A percentile compares a stretch with the other conserved stretches of the same genome.
These are phyloP conservation scores for Chlorella sp. DNA, from an alignment of 139 green algal genomes.

Conservation along the genomic window DNA sequence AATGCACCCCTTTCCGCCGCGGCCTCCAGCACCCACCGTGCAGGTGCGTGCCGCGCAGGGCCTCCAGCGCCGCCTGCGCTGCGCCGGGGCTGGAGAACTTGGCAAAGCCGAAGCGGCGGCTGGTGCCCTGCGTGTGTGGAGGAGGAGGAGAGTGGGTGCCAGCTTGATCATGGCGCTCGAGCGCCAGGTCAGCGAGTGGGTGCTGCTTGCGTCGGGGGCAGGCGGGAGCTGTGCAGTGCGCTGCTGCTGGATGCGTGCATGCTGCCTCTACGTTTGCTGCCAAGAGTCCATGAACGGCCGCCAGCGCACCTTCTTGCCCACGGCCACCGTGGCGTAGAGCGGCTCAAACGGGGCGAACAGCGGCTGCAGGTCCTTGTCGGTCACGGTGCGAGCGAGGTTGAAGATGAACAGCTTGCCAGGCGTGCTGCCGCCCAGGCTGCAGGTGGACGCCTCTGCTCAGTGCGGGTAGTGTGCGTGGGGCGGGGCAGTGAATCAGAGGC, in stretches of 20 bases:
- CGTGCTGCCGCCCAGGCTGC: too few relatives aligned
- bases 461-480: too few relatives aligned
- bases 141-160: not conserved
- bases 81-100: not conserved
- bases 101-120: slow-evolving; percentile 34
- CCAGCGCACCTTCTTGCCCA: slow-evolving; percentile 8
- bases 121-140: not conserved
- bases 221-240: not conserved
- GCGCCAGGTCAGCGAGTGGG: too few relatives aligned
- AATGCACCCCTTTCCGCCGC: too few relatives aligned
- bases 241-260: not conserved
- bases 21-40: not conserved
- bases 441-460: too few relatives aligned
- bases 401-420: slow-evolving; percentile 29
- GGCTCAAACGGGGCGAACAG: slow-evolving; percentile 16
- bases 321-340: slow-evolving; percentile 3
- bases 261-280: not conserved
- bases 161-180: not conserved
- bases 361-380: slow-evolving; percentile 5
- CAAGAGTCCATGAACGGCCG: not conserved
- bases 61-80: not conserved
- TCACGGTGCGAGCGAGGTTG: slow-evolving; percentile 13
- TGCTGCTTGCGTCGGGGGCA: not conserved
- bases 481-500: too few relatives aligned
- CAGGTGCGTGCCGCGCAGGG: slow-evolving; percentile 9